Percentiles rank a stretch among this genome's conserved stretches.
phyloP scores from a whole-genome alignment of 768 basidiomycete species.

The Mycena polygramma region DNA sequence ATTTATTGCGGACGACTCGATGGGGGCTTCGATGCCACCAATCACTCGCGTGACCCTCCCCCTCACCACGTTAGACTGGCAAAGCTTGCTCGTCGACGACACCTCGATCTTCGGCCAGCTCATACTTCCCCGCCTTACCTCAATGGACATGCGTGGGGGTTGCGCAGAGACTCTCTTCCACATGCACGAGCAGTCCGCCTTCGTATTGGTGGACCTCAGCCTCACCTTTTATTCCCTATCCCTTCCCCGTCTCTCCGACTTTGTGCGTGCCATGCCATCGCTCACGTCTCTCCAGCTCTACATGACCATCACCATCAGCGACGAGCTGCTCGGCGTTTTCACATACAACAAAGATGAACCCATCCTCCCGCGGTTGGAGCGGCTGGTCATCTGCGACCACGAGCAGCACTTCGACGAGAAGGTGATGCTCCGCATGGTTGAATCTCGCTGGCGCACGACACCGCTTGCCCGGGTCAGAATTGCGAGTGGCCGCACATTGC shows the following conservation, averaged over 20 bases:
- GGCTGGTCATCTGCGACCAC: too few species aligned
- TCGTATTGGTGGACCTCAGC: neutral
- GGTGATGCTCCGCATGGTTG: too few species aligned
- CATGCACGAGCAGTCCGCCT: neutral
- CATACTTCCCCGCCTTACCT: neutral
- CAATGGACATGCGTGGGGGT: neutral
- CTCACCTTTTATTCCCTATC: neutral
- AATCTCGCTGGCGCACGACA: too few species aligned
- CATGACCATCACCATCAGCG: neutral
- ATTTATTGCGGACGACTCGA: neutral
- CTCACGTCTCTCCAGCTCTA: too few species aligned
- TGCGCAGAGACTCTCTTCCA: neutral
- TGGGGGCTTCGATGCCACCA: neutral
- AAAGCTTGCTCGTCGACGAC: constrained; percentile 1
- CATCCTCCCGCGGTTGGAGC: too few species aligned
- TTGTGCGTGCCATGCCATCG: too few species aligned
- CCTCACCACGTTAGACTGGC: neutral
- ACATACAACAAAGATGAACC: neutral
- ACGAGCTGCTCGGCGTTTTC: constrained; percentile 17
- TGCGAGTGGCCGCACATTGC: too few species aligned
- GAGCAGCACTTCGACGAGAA: too few species aligned
- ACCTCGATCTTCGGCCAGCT: constrained; percentile 5
- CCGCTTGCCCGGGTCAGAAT: too few species aligned
- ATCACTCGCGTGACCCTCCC: neutral
- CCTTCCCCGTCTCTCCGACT: too few species aligned